These are phyloP conservation scores for Candida vaughaniae DNA, from an alignment of 805 yeast genomes.

Conservation along the genomic window DNA sequence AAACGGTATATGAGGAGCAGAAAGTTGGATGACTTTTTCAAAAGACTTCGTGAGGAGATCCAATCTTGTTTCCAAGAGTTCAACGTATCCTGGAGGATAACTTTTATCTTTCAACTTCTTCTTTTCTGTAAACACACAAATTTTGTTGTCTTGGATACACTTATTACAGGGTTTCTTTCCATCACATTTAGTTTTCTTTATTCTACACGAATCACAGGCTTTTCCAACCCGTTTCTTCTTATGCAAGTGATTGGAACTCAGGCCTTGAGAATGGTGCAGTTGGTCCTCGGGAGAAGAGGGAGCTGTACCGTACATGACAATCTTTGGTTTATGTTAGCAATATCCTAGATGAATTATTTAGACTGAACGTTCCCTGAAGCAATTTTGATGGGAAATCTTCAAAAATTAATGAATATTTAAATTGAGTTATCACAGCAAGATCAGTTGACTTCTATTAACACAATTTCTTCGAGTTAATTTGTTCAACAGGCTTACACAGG, in stretches of 20 bases:
- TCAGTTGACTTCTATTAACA: too few relatives aligned
- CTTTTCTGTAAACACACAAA: slow-evolving; percentile 59
- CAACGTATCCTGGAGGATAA: slow-evolving; percentile 62
- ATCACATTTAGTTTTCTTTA: slow-evolving; percentile 63
- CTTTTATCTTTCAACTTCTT: slow-evolving; percentile 53
- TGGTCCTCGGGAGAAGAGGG: slow-evolving; percentile 14
- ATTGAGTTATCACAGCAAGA: too few relatives aligned
- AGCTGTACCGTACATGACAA: slow-evolving; percentile 1
- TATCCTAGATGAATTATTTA: too few relatives aligned
- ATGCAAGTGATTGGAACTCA: slow-evolving; percentile 4
- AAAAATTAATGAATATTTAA: too few relatives aligned
- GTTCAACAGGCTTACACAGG: too few relatives aligned
- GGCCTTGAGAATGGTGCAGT: slow-evolving; percentile 5
- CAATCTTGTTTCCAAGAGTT: slow-evolving; percentile 57
- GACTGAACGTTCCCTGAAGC: too few relatives aligned
- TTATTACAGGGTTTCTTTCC: slow-evolving; percentile 61
- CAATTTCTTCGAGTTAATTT: too few relatives aligned
- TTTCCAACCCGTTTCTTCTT: slow-evolving; percentile 59
- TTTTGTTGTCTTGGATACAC: slow-evolving; percentile 54
- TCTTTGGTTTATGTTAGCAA: too few relatives aligned
- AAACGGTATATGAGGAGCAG: slow-evolving; percentile 27
- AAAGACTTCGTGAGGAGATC: slow-evolving; percentile 52
- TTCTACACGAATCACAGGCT: slow-evolving; percentile 63
- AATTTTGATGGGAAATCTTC: too few relatives aligned
- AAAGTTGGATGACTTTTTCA: slow-evolving; percentile 37